Percentiles rank a stretch among this genome's conserved stretches.
Evolutionary conservation across 2,329 filamentous ascomycete genomes (phyloP).

Genomic region (Pestalotiopsis sp.): DNA sequence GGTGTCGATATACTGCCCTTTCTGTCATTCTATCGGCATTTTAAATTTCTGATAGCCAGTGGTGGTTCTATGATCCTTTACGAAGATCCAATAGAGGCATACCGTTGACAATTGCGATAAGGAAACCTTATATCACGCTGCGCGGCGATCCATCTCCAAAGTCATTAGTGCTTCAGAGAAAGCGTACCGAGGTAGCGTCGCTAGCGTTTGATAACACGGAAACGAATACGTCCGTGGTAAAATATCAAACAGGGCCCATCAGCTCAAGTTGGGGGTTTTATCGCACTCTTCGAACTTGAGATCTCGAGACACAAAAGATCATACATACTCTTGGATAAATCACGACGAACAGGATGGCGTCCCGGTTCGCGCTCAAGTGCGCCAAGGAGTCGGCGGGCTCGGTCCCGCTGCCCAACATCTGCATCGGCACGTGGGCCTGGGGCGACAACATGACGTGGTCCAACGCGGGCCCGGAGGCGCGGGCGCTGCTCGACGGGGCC

Average conservation of each 20-base stretch:
- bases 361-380: slow-evolving; percentile 20
- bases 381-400: slow-evolving; percentile 20
- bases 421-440: slow-evolving; percentile 21
- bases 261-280: too few species aligned
- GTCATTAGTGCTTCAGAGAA: background rate
- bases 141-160: background rate
- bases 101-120: background rate
- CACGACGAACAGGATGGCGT: slow-evolving; percentile 11
- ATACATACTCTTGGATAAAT: too few species aligned
- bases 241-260: background rate
- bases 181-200: background rate
- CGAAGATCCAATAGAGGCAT: too few species aligned
- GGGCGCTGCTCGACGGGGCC: slow-evolving; percentile 36
- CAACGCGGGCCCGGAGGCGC: slow-evolving; percentile 32
- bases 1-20: too few species aligned
- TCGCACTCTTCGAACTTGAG: too few species aligned
- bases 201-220: background rate
- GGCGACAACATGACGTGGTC: slow-evolving; percentile 18
- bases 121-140: background rate
- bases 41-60: too few species aligned
- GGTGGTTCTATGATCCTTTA: too few species aligned
- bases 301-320: too few species aligned
- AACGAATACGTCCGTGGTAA: background rate
- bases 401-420: slow-evolving; percentile 20
- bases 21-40: too few species aligned